Evolutionary conservation across 75 land plant genomes (phyloP).

Genomic region (Sequoiadendron giganteum): DNA sequence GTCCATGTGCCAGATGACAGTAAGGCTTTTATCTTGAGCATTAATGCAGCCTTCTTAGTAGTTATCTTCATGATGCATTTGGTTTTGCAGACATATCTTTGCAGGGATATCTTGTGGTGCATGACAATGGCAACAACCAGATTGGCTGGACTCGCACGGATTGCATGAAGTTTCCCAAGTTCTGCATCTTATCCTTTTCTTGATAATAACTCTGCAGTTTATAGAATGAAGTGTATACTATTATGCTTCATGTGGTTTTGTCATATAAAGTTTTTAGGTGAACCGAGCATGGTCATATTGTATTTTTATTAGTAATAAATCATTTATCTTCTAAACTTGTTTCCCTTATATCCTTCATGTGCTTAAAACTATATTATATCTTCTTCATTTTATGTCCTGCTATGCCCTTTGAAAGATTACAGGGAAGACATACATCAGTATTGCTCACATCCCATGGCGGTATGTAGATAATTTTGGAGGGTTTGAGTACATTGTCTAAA

Average conservation of each 20-base stretch:
- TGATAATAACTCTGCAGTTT: not conserved
- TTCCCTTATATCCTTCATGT: not conserved
- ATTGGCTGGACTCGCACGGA: slow-evolving; percentile 73
- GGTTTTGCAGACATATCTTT: slow-evolving; percentile 71
- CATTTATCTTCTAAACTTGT: not conserved
- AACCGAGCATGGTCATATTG: not conserved
- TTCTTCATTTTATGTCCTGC: not conserved
- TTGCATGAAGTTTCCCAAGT: slow-evolving; percentile 57
- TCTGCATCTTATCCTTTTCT: slow-evolving; percentile 13
- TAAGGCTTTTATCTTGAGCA: not conserved
- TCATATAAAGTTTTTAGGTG: not conserved
- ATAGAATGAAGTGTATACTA: not conserved
- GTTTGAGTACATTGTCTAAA: not conserved
- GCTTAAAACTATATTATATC: not conserved
- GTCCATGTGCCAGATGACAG: not conserved
- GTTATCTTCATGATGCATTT: not conserved
- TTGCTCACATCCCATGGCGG: not conserved
- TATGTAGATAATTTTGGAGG: not conserved
- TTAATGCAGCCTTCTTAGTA: not conserved
- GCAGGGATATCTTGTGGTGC: slow-evolving; percentile 71
- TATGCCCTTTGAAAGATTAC: not conserved
- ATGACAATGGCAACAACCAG: slow-evolving; percentile 66
- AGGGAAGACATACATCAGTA: not conserved
- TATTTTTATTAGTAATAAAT: not conserved
- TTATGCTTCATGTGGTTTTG: not conserved